These are phyloP conservation scores for Calonectria multiphialidica DNA, from an alignment of 2,329 filamentous ascomycete genomes.

Conservation along the genomic window DNA sequence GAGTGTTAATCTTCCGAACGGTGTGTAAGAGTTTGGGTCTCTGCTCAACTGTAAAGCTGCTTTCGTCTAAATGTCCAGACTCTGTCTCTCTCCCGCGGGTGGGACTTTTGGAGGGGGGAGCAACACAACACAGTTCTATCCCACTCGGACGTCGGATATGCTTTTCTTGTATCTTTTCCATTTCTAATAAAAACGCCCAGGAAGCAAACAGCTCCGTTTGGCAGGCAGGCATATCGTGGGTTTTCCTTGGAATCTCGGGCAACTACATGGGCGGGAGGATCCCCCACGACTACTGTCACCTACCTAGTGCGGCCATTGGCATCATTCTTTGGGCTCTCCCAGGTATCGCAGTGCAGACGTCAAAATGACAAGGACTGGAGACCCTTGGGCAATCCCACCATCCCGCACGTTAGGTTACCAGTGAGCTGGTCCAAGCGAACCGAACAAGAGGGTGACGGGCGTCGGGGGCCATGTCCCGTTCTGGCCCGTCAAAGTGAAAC, in stretches of 20 bases:
- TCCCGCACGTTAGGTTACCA: constrained; percentile 14
- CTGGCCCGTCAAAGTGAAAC: constrained; percentile 16
- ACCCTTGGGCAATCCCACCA: neutral
- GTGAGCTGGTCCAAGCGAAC: constrained; percentile 18
- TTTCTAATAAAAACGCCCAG: neutral
- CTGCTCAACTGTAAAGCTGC: neutral
- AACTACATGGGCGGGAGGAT: neutral
- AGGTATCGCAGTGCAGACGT: neutral
- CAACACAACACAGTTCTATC: neutral
- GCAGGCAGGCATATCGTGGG: neutral
- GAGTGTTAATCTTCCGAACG: neutral
- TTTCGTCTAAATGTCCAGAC: neutral
- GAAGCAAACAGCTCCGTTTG: neutral
- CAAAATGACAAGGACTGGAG: constrained; percentile 1
- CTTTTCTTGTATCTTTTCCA: neutral
- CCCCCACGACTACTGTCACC: neutral
- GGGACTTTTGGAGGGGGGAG: neutral
- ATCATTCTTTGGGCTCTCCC: neutral
- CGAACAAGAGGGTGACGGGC: constrained; percentile 18
- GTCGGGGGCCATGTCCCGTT: constrained; percentile 12
- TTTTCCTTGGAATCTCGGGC: neutral
- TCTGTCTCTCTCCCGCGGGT: neutral
- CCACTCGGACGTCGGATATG: neutral
- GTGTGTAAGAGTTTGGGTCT: neutral
- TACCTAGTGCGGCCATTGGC: neutral